Evolutionary conservation across 257 asterid genomes (phyloP).

Genomic region (Solanum pinnatisectum): DNA sequence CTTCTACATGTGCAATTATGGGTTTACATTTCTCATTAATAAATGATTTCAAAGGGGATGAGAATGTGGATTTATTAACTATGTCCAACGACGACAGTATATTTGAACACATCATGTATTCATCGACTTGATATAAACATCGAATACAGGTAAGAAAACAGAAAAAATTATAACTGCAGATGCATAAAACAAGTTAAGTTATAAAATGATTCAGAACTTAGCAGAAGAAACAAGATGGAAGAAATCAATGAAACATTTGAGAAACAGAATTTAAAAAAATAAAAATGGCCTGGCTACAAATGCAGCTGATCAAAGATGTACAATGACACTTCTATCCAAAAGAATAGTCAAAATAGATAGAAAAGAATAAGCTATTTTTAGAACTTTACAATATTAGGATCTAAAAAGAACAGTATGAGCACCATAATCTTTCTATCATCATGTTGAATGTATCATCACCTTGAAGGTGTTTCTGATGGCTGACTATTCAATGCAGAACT

Average conservation of each 20-base stretch:
- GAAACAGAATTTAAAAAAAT: background rate
- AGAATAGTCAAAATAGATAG: constrained; percentile 1
- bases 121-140: background rate
- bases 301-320: constrained; percentile 1
- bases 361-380: background rate
- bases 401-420: background rate
- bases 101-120: background rate
- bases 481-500: constrained; percentile 81
- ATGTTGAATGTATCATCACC: constrained; percentile 26
- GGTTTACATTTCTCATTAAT: background rate
- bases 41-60: background rate
- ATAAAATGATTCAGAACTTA: background rate
- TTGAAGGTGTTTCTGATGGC: constrained; percentile 86
- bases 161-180: background rate
- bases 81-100: background rate
- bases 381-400: constrained; percentile 3
- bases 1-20: background rate
- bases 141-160: background rate
- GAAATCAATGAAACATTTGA: background rate
- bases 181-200: background rate
- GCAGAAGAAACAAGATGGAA: background rate
- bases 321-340: constrained; percentile 3
- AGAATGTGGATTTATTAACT: background rate
- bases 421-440: background rate
- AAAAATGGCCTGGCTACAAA: background rate